phyloP scores from a whole-genome alignment of 345 rosid genomes.

The Eucalyptus marginata region DNA sequence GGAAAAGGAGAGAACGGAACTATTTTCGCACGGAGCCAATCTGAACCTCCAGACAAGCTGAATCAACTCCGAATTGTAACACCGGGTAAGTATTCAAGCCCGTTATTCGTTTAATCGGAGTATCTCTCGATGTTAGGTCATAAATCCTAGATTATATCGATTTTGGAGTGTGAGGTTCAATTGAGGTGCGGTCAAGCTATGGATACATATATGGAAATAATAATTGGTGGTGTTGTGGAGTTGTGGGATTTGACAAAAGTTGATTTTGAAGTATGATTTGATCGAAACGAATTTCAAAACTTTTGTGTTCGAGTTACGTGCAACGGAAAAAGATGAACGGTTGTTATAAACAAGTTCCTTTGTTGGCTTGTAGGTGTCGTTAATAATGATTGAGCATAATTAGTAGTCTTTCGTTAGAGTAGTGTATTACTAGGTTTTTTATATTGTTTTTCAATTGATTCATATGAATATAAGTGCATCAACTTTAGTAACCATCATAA shows the following conservation, averaged over 20 bases:
- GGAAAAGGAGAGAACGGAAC: background rate
- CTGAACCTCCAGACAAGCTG: background rate
- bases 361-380: background rate
- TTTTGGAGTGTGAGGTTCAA: background rate
- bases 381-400: background rate
- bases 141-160: no score
- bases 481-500: rapidly evolving
- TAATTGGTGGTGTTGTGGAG: background rate
- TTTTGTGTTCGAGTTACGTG: rapidly evolving
- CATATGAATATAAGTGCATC: background rate
- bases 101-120: background rate
- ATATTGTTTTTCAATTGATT: background rate
- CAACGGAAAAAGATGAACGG: rapidly evolving
- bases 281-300: rapidly evolving
- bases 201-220: no score
- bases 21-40: background rate
- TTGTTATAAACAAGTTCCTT: background rate
- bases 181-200: background rate
- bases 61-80: background rate
- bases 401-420: background rate
- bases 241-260: rapidly evolving
- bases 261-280: no score
- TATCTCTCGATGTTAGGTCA: background rate
- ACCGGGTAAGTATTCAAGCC: background rate
- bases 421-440: no score